Evolutionary conservation across 2,329 filamentous ascomycete species (phyloP).

Genomic region (Didymella lethalis): DNA sequence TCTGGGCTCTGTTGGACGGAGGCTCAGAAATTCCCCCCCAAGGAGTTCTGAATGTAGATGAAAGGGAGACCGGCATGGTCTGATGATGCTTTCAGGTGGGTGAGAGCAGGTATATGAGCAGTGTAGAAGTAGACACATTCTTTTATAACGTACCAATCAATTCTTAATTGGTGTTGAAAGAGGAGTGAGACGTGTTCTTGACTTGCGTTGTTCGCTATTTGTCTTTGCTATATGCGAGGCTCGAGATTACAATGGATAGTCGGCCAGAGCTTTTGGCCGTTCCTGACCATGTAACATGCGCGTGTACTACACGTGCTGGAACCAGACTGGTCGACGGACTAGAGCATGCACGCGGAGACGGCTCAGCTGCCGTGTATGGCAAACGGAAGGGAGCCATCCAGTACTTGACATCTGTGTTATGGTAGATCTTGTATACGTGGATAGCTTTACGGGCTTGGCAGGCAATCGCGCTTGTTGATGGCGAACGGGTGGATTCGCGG

Average conservation of each 20-base stretch:
- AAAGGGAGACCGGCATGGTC: background rate
- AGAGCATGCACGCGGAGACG: background rate
- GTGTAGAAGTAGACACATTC: slow-evolving; percentile 1
- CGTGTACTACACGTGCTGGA: background rate
- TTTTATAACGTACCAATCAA: background rate
- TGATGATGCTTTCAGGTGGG: background rate
- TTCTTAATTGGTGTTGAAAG: background rate
- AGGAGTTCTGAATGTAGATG: background rate
- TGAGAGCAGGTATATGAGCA: slow-evolving; percentile 1
- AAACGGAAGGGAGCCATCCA: background rate
- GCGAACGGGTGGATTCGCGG: background rate
- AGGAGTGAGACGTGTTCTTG: background rate
- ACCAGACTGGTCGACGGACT: background rate
- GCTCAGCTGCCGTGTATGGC: background rate
- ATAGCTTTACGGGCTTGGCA: background rate
- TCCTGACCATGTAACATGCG: background rate
- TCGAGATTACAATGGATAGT: background rate
- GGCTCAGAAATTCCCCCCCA: background rate
- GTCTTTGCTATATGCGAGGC: background rate
- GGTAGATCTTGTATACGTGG: background rate
- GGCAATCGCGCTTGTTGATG: background rate
- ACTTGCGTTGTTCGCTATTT: background rate
- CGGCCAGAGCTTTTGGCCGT: background rate
- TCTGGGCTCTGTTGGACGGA: background rate
- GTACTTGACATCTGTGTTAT: too few species aligned